These are phyloP conservation scores for Microstroma glucosiphilum DNA, from an alignment of 1,284 basidiomycete species.

Conservation along the genomic window DNA sequence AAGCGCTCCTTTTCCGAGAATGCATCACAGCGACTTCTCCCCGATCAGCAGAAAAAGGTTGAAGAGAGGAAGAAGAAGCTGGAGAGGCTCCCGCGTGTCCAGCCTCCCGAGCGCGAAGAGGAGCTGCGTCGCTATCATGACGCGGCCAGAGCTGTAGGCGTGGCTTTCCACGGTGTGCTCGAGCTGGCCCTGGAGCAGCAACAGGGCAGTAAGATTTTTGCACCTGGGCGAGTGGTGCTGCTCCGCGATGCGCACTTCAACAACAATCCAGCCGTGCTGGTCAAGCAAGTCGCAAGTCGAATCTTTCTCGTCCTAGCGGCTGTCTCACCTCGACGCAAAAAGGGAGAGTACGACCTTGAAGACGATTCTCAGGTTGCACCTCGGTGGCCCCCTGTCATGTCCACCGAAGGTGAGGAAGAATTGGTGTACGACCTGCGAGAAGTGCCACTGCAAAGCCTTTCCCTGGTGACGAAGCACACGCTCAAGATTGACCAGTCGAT, in stretches of 20 bases:
- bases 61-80: constrained; percentile 57
- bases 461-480: constrained; percentile 64
- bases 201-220: constrained; percentile 65
- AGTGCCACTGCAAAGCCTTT: constrained; percentile 69
- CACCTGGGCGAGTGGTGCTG: constrained; percentile 72
- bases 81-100: constrained; percentile 62
- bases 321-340: constrained; percentile 55
- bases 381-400: constrained; percentile 41
- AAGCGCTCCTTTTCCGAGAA: constrained; percentile 99
- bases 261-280: constrained; percentile 67
- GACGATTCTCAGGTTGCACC: constrained; percentile 58
- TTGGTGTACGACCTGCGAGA: constrained; percentile 66
- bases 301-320: constrained; percentile 71
- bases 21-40: constrained; percentile 80
- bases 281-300: constrained; percentile 62
- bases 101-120: constrained; percentile 54
- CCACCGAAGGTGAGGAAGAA: constrained; percentile 54
- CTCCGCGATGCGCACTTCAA: constrained; percentile 76
- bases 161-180: constrained; percentile 64
- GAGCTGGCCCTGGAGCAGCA: constrained; percentile 62
- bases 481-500: constrained; percentile 60
- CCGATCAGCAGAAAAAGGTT: constrained; percentile 85
- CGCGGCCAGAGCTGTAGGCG: constrained; percentile 63
- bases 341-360: constrained; percentile 51
- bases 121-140: constrained; percentile 77